Evolutionary conservation across 768 basidiomycete species (phyloP).

Genomic region (Lactarius akahatsu): DNA sequence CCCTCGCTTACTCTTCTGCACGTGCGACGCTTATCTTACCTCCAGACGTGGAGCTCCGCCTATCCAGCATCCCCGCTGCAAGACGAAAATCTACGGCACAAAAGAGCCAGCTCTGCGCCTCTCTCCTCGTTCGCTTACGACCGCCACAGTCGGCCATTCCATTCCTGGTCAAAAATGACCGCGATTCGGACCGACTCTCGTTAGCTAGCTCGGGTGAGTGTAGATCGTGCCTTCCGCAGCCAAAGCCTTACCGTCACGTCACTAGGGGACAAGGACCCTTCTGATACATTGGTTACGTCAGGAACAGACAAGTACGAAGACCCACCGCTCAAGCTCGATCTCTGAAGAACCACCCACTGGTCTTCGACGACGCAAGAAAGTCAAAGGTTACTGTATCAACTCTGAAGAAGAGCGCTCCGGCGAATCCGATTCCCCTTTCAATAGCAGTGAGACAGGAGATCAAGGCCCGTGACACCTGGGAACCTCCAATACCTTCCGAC

Average conservation of each 20-base stretch:
- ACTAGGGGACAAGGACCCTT: constrained; percentile 12
- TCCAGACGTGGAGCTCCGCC: constrained; percentile 24
- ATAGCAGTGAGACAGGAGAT: no score
- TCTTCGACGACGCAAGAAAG: constrained; percentile 24
- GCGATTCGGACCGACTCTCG: neutral
- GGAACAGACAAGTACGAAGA: constrained; percentile 12
- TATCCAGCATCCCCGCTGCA: constrained; percentile 18
- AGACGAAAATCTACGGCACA: constrained; percentile 21
- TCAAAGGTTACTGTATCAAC: constrained; percentile 19
- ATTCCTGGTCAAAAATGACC: constrained; percentile 4
- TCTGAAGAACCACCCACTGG: constrained; percentile 14
- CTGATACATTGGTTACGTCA: constrained; percentile 26
- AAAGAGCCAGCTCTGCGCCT: constrained; percentile 24
- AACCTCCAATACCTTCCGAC: neutral
- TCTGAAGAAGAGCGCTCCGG: constrained; percentile 29
- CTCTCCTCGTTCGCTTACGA: constrained; percentile 24
- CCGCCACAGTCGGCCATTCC: constrained; percentile 15
- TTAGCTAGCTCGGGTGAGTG: constrained; percentile 17
- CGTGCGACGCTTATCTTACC: neutral
- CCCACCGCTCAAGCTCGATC: constrained; percentile 10
- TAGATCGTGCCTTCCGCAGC: neutral
- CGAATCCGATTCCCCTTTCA: constrained; percentile 39
- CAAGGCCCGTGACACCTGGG: no score
- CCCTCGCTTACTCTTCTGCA: constrained; percentile 11
- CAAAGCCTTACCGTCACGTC: neutral